These are phyloP conservation scores for Talaromyces sp. DNA, from an alignment of 2,329 filamentous ascomycete genomes.

Conservation along the genomic window DNA sequence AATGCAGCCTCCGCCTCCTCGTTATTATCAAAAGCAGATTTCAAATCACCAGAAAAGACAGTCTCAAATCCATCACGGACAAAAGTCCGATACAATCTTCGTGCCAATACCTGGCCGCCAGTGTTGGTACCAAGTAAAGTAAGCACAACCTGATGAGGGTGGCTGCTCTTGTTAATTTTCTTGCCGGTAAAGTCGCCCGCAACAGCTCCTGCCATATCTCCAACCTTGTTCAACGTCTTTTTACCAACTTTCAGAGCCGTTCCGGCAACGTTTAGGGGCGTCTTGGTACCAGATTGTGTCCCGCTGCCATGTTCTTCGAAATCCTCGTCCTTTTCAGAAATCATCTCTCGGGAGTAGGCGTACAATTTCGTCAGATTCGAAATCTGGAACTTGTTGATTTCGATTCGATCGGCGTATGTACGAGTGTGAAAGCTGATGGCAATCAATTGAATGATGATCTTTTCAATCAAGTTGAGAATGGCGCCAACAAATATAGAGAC, in stretches of 20 bases:
- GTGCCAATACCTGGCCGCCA: conserved; percentile 79
- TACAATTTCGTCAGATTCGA: conserved; percentile 65
- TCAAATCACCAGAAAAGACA: conserved; percentile 74
- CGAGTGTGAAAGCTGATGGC: conserved; percentile 88
- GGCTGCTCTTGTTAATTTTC: conserved; percentile 64
- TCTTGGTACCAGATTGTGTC: conserved; percentile 61
- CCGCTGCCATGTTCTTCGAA: conserved; percentile 57
- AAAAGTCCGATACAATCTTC: conserved; percentile 84
- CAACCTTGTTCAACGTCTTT: conserved; percentile 73
- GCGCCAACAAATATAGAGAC: conserved; percentile 78
- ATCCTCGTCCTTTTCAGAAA: conserved; percentile 71
- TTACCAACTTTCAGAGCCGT: conserved; percentile 71
- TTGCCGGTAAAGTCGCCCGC: conserved; percentile 90
- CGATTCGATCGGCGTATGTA: conserved; percentile 87
- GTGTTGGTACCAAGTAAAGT: conserved; percentile 70
- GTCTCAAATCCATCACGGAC: conserved; percentile 72
- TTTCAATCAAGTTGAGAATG: conserved; percentile 80
- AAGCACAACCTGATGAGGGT: conserved; percentile 80
- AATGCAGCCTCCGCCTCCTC: conserved; percentile 91
- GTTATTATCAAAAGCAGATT: conserved; percentile 71
- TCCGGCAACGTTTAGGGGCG: conserved; percentile 70
- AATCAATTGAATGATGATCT: conserved; percentile 92
- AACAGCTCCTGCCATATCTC: conserved; percentile 79
- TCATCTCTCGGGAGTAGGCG: conserved; percentile 62
- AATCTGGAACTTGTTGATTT: conserved; percentile 89